These are phyloP conservation scores for Nyssa sinensis DNA, from an alignment of 148 eudicot genomes.

Conservation along the genomic window DNA sequence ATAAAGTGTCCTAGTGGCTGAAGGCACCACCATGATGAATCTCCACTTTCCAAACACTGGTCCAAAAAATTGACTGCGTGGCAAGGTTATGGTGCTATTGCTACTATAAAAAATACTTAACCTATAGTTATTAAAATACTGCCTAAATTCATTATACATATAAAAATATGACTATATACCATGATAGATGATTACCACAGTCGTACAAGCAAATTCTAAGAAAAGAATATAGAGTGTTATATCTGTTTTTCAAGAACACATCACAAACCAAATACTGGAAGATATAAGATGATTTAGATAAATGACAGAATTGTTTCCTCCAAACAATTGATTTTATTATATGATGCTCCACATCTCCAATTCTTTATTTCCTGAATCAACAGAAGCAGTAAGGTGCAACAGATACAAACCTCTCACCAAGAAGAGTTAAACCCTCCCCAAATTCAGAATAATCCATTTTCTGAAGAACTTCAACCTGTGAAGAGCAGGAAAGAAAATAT, in stretches of 20 bases:
- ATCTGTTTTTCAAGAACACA: too few species aligned
- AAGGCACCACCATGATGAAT: neutral
- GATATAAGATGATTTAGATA: neutral
- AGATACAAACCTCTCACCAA: constrained; percentile 55
- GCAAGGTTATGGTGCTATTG: neutral
- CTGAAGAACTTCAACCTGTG: constrained; percentile 39
- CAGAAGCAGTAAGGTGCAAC: neutral
- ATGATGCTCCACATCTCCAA: neutral
- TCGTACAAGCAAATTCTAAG: too few species aligned
- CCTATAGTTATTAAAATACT: too few species aligned
- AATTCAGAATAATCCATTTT: constrained; percentile 55
- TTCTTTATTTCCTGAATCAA: neutral
- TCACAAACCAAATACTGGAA: neutral
- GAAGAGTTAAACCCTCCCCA: constrained; percentile 91
- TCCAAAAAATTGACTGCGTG: neutral
- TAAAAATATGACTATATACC: too few species aligned
- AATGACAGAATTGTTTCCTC: neutral
- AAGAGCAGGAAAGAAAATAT: neutral
- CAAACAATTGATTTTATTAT: neutral
- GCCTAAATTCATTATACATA: too few species aligned
- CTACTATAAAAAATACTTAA: neutral
- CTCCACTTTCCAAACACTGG: neutral
- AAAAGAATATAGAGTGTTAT: too few species aligned
- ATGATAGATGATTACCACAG: too few species aligned
- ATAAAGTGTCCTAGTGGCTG: neutral